Conservation (phyloP, 176 grass and related monocot genomes). For the Canna indica region DNA sequence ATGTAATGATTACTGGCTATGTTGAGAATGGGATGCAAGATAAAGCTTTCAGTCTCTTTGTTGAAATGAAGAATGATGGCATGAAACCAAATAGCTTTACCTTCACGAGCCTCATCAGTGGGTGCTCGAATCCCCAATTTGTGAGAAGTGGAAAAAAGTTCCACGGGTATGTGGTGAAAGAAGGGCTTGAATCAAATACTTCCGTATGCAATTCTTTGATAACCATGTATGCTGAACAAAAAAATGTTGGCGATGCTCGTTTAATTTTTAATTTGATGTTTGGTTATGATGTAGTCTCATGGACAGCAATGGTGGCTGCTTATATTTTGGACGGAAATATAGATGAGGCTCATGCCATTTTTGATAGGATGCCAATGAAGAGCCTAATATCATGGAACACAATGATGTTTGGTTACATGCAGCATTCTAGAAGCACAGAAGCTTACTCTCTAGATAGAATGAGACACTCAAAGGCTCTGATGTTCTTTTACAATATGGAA, state of each 20-base stretch:
- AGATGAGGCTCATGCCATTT: slow-evolving; percentile 14
- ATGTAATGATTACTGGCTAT: too few relatives aligned
- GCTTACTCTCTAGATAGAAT: not conserved
- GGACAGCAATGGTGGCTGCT: slow-evolving; percentile 24
- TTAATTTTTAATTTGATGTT: slow-evolving; percentile 18
- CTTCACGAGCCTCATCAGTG: slow-evolving; percentile 18
- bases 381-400: slow-evolving; percentile 28
- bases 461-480: not conserved
- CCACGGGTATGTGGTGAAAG: slow-evolving; percentile 17
- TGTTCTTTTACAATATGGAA: slow-evolving; percentile 16
- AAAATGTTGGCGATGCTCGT: slow-evolving; percentile 8
- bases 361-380: slow-evolving; percentile 14
- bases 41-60: not conserved
- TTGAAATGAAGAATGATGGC: slow-evolving; percentile 1
- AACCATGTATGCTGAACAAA: slow-evolving; percentile 20
- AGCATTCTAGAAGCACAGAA: slow-evolving; percentile 12
- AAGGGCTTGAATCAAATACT: slow-evolving; percentile 9
- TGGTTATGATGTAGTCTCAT: slow-evolving; percentile 16
- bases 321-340: slow-evolving; percentile 12
- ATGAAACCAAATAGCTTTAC: slow-evolving; percentile 22
- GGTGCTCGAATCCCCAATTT: slow-evolving; percentile 6
- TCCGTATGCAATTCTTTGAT: slow-evolving; percentile 21
- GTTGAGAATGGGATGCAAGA: slow-evolving; percentile 9
- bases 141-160: slow-evolving; percentile 10
- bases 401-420: slow-evolving; percentile 21